Evolutionary conservation across 2,329 filamentous ascomycete genomes (phyloP), one percentile per base, ranked within the genome.

Genomic region (Dothistroma septosporum): DNA sequence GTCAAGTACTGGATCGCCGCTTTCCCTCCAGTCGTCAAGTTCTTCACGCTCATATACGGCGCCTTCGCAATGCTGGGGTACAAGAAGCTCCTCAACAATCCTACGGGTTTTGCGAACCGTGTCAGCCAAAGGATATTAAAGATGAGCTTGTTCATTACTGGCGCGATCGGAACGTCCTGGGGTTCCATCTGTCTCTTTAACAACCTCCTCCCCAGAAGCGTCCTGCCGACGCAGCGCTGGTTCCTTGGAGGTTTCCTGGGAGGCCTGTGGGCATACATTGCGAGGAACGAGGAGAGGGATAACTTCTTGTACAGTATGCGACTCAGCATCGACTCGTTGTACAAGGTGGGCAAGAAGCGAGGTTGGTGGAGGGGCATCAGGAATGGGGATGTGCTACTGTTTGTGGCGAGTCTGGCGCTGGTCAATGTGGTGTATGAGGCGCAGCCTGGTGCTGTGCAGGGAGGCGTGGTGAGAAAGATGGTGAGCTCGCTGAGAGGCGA

Each of bases 321-420:
- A 1, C 78, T 87, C n/a, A 91, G 88, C 61, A 80, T 96, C 32
- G 90, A 96, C 73, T 90, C 86, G 41, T 76, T 92, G 50, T 97
- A 92, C 91, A 96, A 96, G 79, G 91, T 96, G 0, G 92, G 92
- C n/a, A 85, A 89, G 58, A 97, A 97, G 85, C 81, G 88, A 35
- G 84, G 91, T 1, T 91, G 91, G 86, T 96, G 93, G 91, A 86
- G 83, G 65, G 90, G 90, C 11, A 82, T 94, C 73, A 85, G 83
- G 69, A 89, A 90, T 41, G 92, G 92, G 0, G 93, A 97, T 75
- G 85, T 97, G 5, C 84, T 88, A 78, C 78, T 97, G 3, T 92
- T 97, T 71, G 88, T 93, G 16, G 75, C 86, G 19, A 89, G 91
- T 53, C 80, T 96, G 76, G 90, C 90, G 68, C 76, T 92, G 19